Base-by-base conservation (phyloP, 2,329 filamentous ascomycete genomes). In the Raffaelea arxii region DNA sequence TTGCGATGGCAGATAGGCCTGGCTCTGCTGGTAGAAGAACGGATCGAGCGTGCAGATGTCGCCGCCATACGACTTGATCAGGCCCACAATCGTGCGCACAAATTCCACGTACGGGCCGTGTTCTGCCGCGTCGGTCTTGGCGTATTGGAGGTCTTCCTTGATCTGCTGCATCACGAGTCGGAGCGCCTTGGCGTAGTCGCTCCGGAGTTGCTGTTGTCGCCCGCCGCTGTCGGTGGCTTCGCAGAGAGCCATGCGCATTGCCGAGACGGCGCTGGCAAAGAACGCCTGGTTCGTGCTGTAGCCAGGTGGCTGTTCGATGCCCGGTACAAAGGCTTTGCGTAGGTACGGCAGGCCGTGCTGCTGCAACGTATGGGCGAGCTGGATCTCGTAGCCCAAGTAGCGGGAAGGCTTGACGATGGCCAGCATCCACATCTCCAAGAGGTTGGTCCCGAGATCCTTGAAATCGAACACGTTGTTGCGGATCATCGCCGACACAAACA, bases 1-100 rank as follows among this genome's bases (percentile, higher is more conserved):
- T 12, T 62, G 55, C 1, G 76, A 70, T 3, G 77, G 77, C 3
- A 70, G 72, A 57, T 78, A 80, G 47, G 75, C 74, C 32, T 62
- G 66, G 56, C 67, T 76, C 53, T 76, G 72, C 49, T 75, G 70
- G 49, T 73, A 75, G 59, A 75, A 80, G 56, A 74, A 80, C 2
- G 63, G 57, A 53, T 80, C 74, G 4, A 80, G 63, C 1, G 64
- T 59, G 56, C 74, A 76, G 32, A 80, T 67, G 41, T 76, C 74
- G 22, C 68, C 61, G 4, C 68, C 72, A 53, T 79, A 68, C 1
- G 73, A 71, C 55, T 71, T 70, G 54, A 80, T 73, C 23, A 78
- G 60, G 3, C 66, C 67, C 47, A 80, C 68, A 39, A 78, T 67
- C 18, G 64, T 61, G 30, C 70, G 71, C 12, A 76, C 65, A 53